Evolutionary conservation across 2,329 filamentous ascomycete genomes (phyloP).

Genomic region (Trichophyton simii): DNA sequence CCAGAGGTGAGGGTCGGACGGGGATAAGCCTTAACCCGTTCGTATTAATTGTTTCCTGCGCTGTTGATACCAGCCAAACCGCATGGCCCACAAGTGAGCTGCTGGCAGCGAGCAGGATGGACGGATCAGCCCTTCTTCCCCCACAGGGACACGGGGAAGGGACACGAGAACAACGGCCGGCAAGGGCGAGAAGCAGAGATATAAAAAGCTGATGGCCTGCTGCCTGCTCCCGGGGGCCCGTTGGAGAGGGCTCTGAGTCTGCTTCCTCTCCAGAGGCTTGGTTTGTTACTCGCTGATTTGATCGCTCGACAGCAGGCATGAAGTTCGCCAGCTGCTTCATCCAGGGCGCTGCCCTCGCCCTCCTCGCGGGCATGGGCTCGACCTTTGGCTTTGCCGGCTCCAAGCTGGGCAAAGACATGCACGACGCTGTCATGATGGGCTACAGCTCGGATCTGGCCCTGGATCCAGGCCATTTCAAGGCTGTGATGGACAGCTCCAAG

Average conservation of each 20-base stretch:
- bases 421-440: constrained; percentile 1
- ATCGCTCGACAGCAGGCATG: constrained; percentile 4
- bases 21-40: neutral
- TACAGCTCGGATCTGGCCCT: neutral
- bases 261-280: too few relatives aligned
- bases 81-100: too few relatives aligned
- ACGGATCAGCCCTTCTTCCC: neutral
- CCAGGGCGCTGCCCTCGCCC: constrained; percentile 9
- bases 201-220: too few relatives aligned
- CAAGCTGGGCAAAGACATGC: constrained; percentile 5
- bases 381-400: constrained; percentile 4
- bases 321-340: constrained; percentile 9
- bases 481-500: neutral
- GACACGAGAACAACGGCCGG: too few relatives aligned
- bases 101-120: neutral
- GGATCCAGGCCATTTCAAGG: neutral
- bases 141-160: too few relatives aligned
- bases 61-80: too few relatives aligned
- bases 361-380: constrained; percentile 7
- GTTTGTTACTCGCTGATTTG: neutral
- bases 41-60: neutral
- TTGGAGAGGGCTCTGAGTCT: too few relatives aligned
- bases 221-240: too few relatives aligned
- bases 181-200: too few relatives aligned
- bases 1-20: neutral